Base-by-base conservation (phyloP, 2,329 filamentous ascomycete species). In the Stemphylium lycopersici region DNA sequence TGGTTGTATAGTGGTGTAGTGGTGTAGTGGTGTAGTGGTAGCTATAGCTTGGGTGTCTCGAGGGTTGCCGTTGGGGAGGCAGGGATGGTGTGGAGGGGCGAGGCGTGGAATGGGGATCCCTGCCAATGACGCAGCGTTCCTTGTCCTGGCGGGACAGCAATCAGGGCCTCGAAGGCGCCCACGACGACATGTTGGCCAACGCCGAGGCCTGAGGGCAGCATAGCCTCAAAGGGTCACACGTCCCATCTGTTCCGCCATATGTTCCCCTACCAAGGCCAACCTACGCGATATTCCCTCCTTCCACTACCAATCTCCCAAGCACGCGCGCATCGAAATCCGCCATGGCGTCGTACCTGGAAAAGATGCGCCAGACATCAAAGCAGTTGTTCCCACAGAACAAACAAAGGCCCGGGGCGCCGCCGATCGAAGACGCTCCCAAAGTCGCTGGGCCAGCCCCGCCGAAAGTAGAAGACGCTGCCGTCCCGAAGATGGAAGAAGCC, bases 331-430 rank as follows among this genome's bases (percentile, higher is more conserved):
- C n/a, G 38, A 22, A 20, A 20, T 8, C 18, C 38, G 24, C 47
- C 32, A 74, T 73, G 69, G 59, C 69, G 4, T 65, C 66, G 15
- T 73, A 72, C 40, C 55, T 73, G 5, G 70, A 73, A 42, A 74
- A 73, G 52, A 59, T 73, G 33, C 68, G 68, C 8, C 67, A 67
- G 11, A 67, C 71, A 49, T 69, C 69, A 2, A 73, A 72, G 55
- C 68, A 74, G 49, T 46, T 60, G 2, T 59, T 64, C 6, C 55
- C 63, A 13, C 54, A 56, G 36, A 58, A 18, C 47, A 60, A 49
- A 31, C 53, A 46, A 22, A 67, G 51, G 41, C 44, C 52, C 10
- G 43, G 45, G 16, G 55, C 61, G 6, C 37, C 52, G 5, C 58
- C 58, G 26, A 43, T 52, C 4, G 56, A 62, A 24, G 61, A 62